Evolutionary conservation across 176 grass and related monocot species (phyloP).

Genomic region (Alloteropsis semialata): DNA sequence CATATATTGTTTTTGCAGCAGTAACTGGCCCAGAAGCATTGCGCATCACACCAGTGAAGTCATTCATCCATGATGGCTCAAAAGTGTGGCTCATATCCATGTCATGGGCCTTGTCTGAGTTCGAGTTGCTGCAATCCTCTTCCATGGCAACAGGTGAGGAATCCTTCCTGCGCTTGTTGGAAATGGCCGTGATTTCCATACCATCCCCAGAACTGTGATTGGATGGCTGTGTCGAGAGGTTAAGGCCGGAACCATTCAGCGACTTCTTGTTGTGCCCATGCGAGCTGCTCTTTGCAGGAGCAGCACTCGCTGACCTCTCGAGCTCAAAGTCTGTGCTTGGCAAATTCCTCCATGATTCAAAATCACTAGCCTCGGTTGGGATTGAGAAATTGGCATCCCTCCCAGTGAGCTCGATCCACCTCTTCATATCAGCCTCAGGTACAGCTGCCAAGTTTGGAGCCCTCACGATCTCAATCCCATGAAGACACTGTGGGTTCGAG

Average conservation of each 20-base stretch:
- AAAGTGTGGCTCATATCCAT: slow-evolving; percentile 42
- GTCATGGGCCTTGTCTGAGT: slow-evolving; percentile 69
- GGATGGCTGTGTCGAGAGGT: slow-evolving; percentile 63
- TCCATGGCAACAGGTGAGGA: slow-evolving; percentile 62
- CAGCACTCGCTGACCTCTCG: slow-evolving; percentile 46
- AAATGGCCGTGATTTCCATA: slow-evolving; percentile 43
- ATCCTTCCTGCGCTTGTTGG: slow-evolving; percentile 73
- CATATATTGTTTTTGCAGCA: slow-evolving; percentile 90
- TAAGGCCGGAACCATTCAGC: slow-evolving; percentile 68
- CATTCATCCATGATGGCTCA: slow-evolving; percentile 72
- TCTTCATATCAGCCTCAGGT: slow-evolving; percentile 65
- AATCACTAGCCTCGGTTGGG: slow-evolving; percentile 64
- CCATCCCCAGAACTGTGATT: slow-evolving; percentile 53
- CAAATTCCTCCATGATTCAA: slow-evolving; percentile 90
- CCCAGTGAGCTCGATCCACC: slow-evolving; percentile 84
- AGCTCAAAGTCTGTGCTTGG: slow-evolving; percentile 76
- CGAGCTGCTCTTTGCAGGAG: slow-evolving; percentile 38
- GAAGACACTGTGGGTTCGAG: slow-evolving; percentile 88
- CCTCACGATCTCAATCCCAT: slow-evolving; percentile 72
- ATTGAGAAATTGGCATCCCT: slow-evolving; percentile 72
- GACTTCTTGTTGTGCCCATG: slow-evolving; percentile 60
- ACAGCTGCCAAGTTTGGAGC: slow-evolving; percentile 66
- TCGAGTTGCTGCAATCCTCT: slow-evolving; percentile 73
- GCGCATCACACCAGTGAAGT: slow-evolving; percentile 83
- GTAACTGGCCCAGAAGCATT: slow-evolving; percentile 81